A percentile compares a stretch with the other conserved stretches of the same genome.
These are phyloP conservation scores for Carex cristatella DNA, from an alignment of 176 grass and related monocot genomes.

Conservation along the genomic window DNA sequence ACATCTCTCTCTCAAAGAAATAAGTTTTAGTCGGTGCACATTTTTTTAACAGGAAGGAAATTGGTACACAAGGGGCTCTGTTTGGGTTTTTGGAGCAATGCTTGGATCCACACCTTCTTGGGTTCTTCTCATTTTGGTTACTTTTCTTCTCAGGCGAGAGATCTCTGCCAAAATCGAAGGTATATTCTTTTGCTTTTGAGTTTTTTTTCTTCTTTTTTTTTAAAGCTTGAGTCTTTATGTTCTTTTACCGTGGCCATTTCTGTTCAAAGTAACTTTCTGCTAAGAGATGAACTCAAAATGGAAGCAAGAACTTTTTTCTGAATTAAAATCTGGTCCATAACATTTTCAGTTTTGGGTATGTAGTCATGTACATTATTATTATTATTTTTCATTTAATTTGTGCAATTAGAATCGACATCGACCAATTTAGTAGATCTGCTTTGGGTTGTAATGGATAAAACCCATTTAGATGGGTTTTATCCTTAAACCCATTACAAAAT, in stretches of 20 bases:
- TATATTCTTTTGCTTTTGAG: neutral
- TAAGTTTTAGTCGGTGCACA: neutral
- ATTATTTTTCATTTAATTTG: neutral
- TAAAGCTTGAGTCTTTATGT: neutral
- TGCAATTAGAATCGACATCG: neutral
- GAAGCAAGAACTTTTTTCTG: neutral
- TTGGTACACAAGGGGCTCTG: neutral
- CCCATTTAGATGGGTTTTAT: neutral
- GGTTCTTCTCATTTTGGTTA: constrained; percentile 15
- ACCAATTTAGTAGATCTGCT: neutral
- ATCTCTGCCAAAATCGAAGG: constrained; percentile 20
- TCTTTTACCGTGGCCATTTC: neutral
- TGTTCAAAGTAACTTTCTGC: neutral
- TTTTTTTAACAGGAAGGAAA: neutral
- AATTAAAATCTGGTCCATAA: neutral
- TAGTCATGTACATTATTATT: neutral
- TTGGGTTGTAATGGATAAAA: neutral
- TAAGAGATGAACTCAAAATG: neutral
- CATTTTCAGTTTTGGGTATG: neutral
- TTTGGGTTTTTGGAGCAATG: constrained; percentile 8
- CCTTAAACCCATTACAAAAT: neutral
- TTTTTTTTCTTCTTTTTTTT: neutral
- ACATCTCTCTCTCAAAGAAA: neutral
- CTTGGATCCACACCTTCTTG: neutral
- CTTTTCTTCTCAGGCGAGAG: neutral